Conservation (phyloP, 2,329 filamentous ascomycete genomes). For the Penicillium expansum region DNA sequence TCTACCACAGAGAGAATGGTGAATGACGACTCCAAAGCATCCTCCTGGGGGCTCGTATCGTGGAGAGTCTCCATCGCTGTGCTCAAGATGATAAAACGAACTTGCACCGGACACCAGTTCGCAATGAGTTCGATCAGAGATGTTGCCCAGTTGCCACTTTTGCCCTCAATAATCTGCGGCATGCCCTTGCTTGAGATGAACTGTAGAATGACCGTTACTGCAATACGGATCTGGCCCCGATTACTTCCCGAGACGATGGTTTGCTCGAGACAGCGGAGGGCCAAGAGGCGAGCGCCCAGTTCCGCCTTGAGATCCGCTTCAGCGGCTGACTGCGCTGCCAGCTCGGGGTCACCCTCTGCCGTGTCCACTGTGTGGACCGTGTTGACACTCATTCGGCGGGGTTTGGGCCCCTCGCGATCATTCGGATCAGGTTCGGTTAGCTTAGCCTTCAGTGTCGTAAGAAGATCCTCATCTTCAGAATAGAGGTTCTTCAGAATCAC, state of each 20-base stretch:
- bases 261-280: conserved; percentile 79
- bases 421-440: conserved; percentile 66
- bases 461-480: conserved; percentile 59
- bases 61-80: conserved; percentile 75
- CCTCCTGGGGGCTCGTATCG: conserved; percentile 65
- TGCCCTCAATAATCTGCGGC: conserved; percentile 45
- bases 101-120: conserved; percentile 88
- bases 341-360: conserved; percentile 62
- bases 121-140: conserved; percentile 76
- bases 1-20: conserved; percentile 75
- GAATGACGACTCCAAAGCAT: conserved; percentile 69
- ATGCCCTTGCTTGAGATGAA: conserved; percentile 64
- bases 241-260: conserved; percentile 78
- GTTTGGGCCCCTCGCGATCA: conserved; percentile 62
- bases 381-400: conserved; percentile 72
- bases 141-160: conserved; percentile 69
- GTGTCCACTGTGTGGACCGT: conserved; percentile 72
- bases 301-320: conserved; percentile 89
- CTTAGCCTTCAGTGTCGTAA: conserved; percentile 66
- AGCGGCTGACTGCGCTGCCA: conserved; percentile 71
- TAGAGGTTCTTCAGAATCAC: conserved; percentile 85
- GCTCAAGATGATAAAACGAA: conserved; percentile 86
- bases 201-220: conserved; percentile 68
- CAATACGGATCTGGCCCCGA: conserved; percentile 73
- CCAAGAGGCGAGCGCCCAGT: conserved; percentile 79